phyloP scores from a whole-genome alignment of 139 green algal species.

The Microglena sp. region DNA sequence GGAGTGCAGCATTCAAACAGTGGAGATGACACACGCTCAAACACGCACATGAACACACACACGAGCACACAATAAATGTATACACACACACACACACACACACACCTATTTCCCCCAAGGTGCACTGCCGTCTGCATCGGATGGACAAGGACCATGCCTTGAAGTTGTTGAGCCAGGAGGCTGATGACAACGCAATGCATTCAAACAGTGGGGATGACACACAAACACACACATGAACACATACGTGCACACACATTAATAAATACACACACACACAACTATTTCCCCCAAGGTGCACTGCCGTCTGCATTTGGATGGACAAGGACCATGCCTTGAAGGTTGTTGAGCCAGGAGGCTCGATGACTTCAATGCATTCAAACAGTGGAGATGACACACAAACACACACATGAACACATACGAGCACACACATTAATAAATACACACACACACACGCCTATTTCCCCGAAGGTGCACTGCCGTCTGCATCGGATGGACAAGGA shows the following conservation, averaged over 20 bases:
- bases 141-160: constrained; percentile 8
- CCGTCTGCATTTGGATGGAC: background rate
- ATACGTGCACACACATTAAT: background rate
- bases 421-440: constrained; percentile 2
- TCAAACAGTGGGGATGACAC: background rate
- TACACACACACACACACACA: background rate
- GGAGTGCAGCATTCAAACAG: too few relatives aligned
- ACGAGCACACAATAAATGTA: too few relatives aligned
- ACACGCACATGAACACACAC: too few relatives aligned
- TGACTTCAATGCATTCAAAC: background rate
- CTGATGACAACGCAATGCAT: background rate
- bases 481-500: constrained; percentile 40
- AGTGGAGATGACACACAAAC: constrained; percentile 4
- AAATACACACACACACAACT: constrained; percentile 7
- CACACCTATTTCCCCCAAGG: background rate
- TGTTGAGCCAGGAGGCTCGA: background rate
- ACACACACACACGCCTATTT: background rate
- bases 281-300: background rate
- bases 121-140: background rate
- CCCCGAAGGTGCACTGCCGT: constrained; percentile 27
- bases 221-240: constrained; percentile 1
- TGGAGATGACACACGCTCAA: too few relatives aligned
- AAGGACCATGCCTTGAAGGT: constrained; percentile 8
- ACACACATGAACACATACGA: constrained; percentile 9
- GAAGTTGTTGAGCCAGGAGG: background rate